Evolutionary conservation across 371 early-diverging fungal genomes (phyloP).

Genomic region (Rhizopus microsporus): DNA sequence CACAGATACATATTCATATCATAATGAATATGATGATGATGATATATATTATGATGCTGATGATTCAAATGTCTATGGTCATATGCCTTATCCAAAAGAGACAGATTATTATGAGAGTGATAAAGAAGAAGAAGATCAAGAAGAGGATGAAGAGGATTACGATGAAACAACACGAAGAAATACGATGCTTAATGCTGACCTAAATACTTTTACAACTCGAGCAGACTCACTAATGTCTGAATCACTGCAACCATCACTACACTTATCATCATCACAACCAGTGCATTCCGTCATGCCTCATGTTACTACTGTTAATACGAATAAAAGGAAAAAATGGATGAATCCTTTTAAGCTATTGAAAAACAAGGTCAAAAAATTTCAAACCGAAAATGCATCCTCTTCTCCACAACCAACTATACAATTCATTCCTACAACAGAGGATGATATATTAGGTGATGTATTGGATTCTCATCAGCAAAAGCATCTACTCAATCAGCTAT

Average conservation of each 20-base stretch:
- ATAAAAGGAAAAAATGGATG: conserved; percentile 12
- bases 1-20: not conserved
- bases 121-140: not conserved
- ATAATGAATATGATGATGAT: not conserved
- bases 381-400: not conserved
- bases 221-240: no score
- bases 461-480: conserved; percentile 21
- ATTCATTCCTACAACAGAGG: conserved; percentile 8
- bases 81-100: not conserved
- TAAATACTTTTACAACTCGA: not conserved
- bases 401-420: conserved; percentile 7
- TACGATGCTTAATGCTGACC: conserved; percentile 8
- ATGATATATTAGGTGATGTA: conserved; percentile 20
- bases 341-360: not conserved
- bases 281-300: no score
- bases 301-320: not conserved
- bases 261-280: no score
- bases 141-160: conserved; percentile 5
- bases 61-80: no score
- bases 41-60: not conserved
- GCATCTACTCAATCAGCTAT: conserved; percentile 10
- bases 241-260: no score
- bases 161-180: conserved; percentile 8
- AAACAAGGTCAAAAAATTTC: not conserved
- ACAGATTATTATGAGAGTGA: not conserved